Evolutionary conservation across 352 stramenopile species (phyloP), one percentile per base, ranked within the genome.

Genomic region (Phytophthora colocasiae): DNA sequence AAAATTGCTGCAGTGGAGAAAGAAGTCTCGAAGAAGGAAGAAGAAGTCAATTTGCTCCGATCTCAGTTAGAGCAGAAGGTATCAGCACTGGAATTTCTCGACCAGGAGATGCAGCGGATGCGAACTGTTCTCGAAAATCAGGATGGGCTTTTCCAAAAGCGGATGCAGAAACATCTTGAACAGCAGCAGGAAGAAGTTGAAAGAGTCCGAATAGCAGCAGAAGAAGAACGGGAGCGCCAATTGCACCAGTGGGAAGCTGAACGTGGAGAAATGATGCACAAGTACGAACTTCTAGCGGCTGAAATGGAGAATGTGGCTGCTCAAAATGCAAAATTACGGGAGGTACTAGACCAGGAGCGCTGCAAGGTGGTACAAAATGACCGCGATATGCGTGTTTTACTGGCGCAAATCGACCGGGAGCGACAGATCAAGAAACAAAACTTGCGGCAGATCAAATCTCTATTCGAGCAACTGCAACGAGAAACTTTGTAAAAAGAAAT

Each of bases 381-480:
- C 29, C 78, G 75, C 14, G 84, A 92, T 45, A 88, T 91, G 80
- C 72, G 84, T 2, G 74, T 91, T 32, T 48, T 92, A 10, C 55
- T 92, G 2, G 72, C 77, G 14, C 51, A 90, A 75, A 83, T 92
- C 57, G 82, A 92, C 57, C 81, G 73, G 15, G 84, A 92, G 46
- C 78, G 84, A 2, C 78, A 91, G 52, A 39, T 81, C 3, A 91
- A 92, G 70, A 87, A 90, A 44, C 66, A 90, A 24, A 87, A 81
- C 29, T 58, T 91, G n/a, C 72, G 75, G 22, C 81, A 92, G 31
- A 91, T 92, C 71, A 89, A 91, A 63, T 85, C 80, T 36, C 67
- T 93, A 12, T 93, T 93, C 48, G 83, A 92, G 29, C 80, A 91
- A 58, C 58, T 93, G 48, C 83, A 91, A 54, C 73, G 81, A 58